Evolutionary conservation across 257 asterid genomes (phyloP), one percentile per base, ranked within the genome.

Genomic region (Nicotiana undulata): DNA sequence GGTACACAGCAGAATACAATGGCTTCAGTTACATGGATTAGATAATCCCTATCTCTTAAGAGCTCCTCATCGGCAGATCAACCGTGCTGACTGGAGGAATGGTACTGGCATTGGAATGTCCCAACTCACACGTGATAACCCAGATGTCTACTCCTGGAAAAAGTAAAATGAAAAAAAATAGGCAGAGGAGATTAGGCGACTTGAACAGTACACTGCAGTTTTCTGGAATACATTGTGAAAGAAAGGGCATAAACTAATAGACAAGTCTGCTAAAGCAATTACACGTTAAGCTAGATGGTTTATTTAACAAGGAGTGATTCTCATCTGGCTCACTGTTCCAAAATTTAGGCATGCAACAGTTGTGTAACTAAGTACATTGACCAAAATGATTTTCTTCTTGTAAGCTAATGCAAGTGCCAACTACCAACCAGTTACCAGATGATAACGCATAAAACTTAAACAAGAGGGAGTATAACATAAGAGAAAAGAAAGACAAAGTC

Each of bases 81-180:
- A 31, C 56, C 0, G 4, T 29, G 34, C 4, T n/a, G 20, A 63
- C 82, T 65, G 28, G n/a, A 40, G 49, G 11, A 11, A 49, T 0
- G 28, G 49, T 49, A 18, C 46, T 12, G 53, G 9, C 53, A 0
- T 49, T 2, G 4, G 40, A 51, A 11, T n/a, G 64, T 20, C 46
- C 11, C 34, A 17, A 20, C 75, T 24, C 52, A 51, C 76, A 52
- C 40, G 26, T 55, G 49, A 26, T 26, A 20, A 46, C 26, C n/a
- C 0, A 1, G 12, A 4, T 70, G 31, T 18, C 66, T 80, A 64
- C 63, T 80, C 77, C 82, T 80, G 82, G 65, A 80, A 63, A 63
- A 26, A 32, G 18, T 9, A 6, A 44, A 37, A 18, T 3, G 12
- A 40, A 40, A 17, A 24, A 49, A 51, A 24, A 0, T 12, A 18